phyloP scores from a whole-genome alignment of 495 filamentous ascomycete species.

The Cryomyces minteri region DNA sequence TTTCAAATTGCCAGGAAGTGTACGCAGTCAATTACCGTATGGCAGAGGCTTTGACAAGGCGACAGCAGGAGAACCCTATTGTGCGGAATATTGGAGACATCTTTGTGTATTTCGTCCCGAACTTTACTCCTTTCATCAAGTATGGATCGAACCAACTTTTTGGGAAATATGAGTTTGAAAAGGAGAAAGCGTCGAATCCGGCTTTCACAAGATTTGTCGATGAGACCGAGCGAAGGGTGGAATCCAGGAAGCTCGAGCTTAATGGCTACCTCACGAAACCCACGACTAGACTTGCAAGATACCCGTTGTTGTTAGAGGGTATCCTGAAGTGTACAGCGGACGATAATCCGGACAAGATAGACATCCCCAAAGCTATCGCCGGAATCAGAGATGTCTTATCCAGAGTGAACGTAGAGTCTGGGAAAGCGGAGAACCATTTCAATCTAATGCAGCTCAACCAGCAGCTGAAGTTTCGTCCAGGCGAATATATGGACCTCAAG shows the following conservation, averaged over 20 bases:
- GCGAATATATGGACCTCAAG: slow-evolving; percentile 84
- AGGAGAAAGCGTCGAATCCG: slow-evolving; percentile 74
- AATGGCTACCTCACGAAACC: slow-evolving; percentile 98
- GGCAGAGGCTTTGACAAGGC: slow-evolving; percentile 68
- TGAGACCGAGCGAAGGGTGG: slow-evolving; percentile 87
- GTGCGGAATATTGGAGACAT: slow-evolving; percentile 87
- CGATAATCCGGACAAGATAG: slow-evolving; percentile 71
- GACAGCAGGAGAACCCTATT: slow-evolving; percentile 78
- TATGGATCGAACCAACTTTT: slow-evolving; percentile 95
- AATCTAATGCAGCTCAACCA: slow-evolving; percentile 82
- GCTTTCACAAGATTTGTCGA: slow-evolving; percentile 86
- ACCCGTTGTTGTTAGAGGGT: slow-evolving; percentile 85
- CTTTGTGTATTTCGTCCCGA: slow-evolving; percentile 78
- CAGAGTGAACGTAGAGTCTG: slow-evolving; percentile 83
- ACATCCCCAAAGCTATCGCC: slow-evolving; percentile 72
- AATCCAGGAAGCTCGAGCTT: slow-evolving; percentile 89
- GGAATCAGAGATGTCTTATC: slow-evolving; percentile 75
- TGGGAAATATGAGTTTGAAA: slow-evolving; percentile 95
- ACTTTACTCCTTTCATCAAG: slow-evolving; percentile 89
- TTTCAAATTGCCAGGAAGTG: slow-evolving; percentile 91
- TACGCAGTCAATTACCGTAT: slow-evolving; percentile 75
- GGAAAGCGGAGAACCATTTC: slow-evolving; percentile 95
- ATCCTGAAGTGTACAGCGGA: slow-evolving; percentile 76
- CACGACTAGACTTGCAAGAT: slow-evolving; percentile 86
- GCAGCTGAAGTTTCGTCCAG: slow-evolving; percentile 70